Percentiles rank a stretch among this genome's conserved stretches.
These are phyloP conservation scores for Aspergillus egyptiacus DNA, from an alignment of 495 filamentous ascomycete species.

Conservation along the genomic window DNA sequence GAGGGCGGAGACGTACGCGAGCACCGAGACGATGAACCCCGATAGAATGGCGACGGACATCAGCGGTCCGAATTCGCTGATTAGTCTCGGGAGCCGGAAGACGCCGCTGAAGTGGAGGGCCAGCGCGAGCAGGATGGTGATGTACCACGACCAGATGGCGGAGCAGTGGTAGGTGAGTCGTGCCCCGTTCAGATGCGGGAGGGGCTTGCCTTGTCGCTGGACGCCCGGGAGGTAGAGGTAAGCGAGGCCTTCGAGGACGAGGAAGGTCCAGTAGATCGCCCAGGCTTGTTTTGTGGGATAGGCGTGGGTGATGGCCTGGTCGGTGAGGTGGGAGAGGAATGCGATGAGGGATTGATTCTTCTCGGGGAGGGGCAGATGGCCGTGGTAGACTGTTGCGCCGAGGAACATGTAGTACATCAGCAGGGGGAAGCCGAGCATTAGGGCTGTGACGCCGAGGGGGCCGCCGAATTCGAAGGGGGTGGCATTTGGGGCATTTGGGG, in stretches of 20 bases:
- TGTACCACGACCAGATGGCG: conserved; percentile 71
- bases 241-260: conserved; percentile 63
- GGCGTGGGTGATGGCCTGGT: conserved; percentile 68
- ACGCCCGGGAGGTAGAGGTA: conserved; percentile 80
- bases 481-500: neutral
- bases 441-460: conserved; percentile 57
- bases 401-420: conserved; percentile 99
- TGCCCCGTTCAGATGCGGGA: conserved; percentile 67
- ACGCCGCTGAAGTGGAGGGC: conserved; percentile 65
- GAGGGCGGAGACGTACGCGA: conserved; percentile 76
- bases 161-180: conserved; percentile 87
- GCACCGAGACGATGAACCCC: conserved; percentile 67
- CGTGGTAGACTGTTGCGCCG: conserved; percentile 82
- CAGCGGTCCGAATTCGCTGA: conserved; percentile 84
- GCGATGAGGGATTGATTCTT: conserved; percentile 52
- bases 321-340: conserved; percentile 57
- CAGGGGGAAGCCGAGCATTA: conserved; percentile 84
- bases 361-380: conserved; percentile 62
- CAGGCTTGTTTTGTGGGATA: conserved; percentile 71
- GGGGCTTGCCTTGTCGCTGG: conserved; percentile 69
- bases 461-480: conserved; percentile 81
- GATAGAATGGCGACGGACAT: conserved; percentile 83
- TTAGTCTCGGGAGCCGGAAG: conserved; percentile 78
- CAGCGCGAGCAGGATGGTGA: conserved; percentile 61
- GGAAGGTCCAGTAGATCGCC: conserved; percentile 82